Evolutionary conservation across 805 yeast species (phyloP), one percentile per base, ranked within the genome.

Genomic region (Tetrapisispora namnaoensis): DNA sequence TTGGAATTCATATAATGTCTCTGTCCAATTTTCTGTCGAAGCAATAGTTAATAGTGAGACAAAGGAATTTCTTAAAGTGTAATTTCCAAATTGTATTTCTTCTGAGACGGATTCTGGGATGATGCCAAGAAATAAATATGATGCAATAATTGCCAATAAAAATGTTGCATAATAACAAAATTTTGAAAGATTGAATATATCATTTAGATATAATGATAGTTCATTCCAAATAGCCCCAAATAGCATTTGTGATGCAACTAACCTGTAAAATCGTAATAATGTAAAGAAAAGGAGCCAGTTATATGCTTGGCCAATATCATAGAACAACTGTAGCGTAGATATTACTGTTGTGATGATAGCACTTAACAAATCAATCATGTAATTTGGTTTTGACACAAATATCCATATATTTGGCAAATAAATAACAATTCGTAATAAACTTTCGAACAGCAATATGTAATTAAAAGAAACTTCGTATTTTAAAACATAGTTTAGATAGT

Each of bases 1-100:
- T 44, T 44, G 42, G 20, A 44, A 20, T 11, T 18, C 30, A 28
- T 44, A 44, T n/a, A 44, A 17, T 9, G 16, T 37, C 9, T 44
- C 42, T 17, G 47, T 44, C 47, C 47, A 44, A 18, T 44, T 44
- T 37, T 44, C 47, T 14, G 42, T 44, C 4, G 47, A 36, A 6
- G 47, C 17, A 28, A 44, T 37, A 5, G 37, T 44, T 11, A 37
- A 21, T 20, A 44, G 14, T 3, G 47, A 44, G 4, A 44, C 6
- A 37, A 44, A 44, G 2, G 42, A 27, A 44, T 44, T 37, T 28
- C 35, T 17, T 28, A 44, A 20, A n/a, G 37, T 18, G 38, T 35
- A 44, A 4, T 7, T 27, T 16, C 47, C 42, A 37, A 44, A 44
- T 20, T 37, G 42, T 7, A 44, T 11, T 5, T 28, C 35, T 27